A percentile compares a stretch with the other conserved stretches of the same genome.
Evolutionary conservation across 257 asterid species (phyloP).

Genomic region (Capsicum rhomboideum): DNA sequence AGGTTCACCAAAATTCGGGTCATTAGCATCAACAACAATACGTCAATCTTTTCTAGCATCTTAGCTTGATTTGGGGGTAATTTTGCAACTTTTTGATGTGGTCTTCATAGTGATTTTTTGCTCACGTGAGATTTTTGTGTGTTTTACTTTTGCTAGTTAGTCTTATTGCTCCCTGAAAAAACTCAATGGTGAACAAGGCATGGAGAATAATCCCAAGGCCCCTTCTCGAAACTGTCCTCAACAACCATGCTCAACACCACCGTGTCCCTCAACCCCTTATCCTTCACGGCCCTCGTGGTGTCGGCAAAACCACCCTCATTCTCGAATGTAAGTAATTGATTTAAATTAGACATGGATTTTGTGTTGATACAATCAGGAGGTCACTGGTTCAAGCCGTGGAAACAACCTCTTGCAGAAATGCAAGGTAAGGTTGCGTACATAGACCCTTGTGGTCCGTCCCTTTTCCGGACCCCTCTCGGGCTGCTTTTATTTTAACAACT

Average conservation of each 20-base stretch:
- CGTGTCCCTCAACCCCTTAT: conserved; percentile 92
- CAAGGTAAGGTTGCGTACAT: no score
- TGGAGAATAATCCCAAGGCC: conserved; percentile 93
- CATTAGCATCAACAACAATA: conserved; percentile 42
- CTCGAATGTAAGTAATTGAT: conserved; percentile 50
- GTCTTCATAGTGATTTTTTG: conserved; percentile 27
- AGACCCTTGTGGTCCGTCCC: no score
- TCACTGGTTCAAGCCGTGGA: no score
- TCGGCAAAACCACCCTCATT: conserved; percentile 93
- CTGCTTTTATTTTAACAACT: no score
- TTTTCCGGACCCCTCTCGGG: no score
- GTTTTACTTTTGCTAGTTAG: background rate
- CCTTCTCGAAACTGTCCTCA: conserved; percentile 72
- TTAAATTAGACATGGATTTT: background rate
- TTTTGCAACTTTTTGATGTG: conserved; percentile 26
- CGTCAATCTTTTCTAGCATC: conserved; percentile 45
- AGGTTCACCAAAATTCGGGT: conserved; percentile 55
- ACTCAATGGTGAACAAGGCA: conserved; percentile 51
- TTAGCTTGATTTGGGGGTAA: conserved; percentile 10
- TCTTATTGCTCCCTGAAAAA: background rate
- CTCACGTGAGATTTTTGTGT: background rate
- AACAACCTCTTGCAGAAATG: no score
- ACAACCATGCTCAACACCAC: conserved; percentile 86
- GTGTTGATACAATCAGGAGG: background rate
- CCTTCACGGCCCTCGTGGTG: conserved; percentile 98